phyloP scores from a whole-genome alignment of 352 stramenopile species.

The Pythium chondricola region DNA sequence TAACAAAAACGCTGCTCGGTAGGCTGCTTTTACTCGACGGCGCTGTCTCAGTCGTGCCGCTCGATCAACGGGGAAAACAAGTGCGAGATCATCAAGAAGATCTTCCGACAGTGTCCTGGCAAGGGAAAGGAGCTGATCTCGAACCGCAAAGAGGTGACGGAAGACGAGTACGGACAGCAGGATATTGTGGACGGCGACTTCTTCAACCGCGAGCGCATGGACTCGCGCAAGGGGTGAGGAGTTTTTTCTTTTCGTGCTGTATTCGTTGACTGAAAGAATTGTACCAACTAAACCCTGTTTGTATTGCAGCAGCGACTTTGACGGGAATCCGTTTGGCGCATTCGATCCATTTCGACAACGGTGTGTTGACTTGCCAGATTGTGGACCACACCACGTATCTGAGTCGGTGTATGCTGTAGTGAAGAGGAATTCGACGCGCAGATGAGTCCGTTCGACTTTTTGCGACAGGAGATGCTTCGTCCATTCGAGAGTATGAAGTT shows the following conservation, averaged over 20 bases:
- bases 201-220: conserved; percentile 67
- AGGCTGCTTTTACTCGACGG: conserved; percentile 80
- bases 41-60: conserved; percentile 67
- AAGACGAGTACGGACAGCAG: conserved; percentile 60
- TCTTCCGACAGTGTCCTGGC: conserved; percentile 76
- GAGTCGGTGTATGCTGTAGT: conserved; percentile 25
- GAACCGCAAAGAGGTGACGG: conserved; percentile 69
- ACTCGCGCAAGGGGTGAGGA: conserved; percentile 35
- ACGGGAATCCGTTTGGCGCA: conserved; percentile 13
- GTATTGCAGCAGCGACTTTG: neutral
- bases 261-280: no score
- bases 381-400: no score
- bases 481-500: conserved; percentile 53
- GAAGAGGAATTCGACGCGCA: conserved; percentile 70
- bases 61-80: conserved; percentile 82
- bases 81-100: conserved; percentile 82
- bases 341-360: conserved; percentile 46
- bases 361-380: conserved; percentile 21
- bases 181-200: conserved; percentile 40
- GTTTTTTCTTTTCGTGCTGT: neutral
- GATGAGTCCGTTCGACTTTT: conserved; percentile 78
- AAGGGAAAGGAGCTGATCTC: conserved; percentile 62
- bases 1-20: no score
- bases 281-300: neutral
- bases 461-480: conserved; percentile 74